Base-by-base conservation (phyloP, 164 flowering plant species). In the Umbilicus rupestris region DNA sequence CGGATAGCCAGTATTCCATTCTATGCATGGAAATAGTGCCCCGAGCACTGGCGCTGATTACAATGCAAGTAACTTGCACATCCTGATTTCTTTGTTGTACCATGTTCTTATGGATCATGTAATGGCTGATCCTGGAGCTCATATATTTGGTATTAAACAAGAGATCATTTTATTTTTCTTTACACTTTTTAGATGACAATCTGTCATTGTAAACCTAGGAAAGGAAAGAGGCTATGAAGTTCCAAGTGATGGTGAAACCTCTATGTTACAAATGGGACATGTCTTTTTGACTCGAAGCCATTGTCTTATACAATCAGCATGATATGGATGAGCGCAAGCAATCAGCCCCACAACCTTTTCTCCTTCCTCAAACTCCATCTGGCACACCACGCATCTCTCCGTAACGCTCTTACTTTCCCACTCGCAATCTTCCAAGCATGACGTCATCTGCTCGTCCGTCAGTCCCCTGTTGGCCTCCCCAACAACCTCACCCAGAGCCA, bases 201-300 rank as follows among this genome's bases (percentile, higher is more conserved):
- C 11, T 52, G 26, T 49, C 55, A 20, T 49, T n/a, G 1, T 20
- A 49, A 52, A 49, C 12, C 30, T 52, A 52, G 31, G 26, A 24
- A 11, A 24, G 10, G 31, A 9, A 52, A 15, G 59, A 52, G 59
- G 31, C 10, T 65, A 45, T 20, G 22, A 65, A 65, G 59, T 52
- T 52, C 31, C 16, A 52, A 63, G 19, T 39, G 66, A 30, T 41
- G 73, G 69, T n/a, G 75, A 67, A 63, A 73, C 73, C 68, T 79
- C 82, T 15, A 37, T n/a, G 71, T 70, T 68, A 41, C 82, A 79
- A 11, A 79, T 77, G 17, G 82, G 80, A 52, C 82, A 79, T 47
- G 64, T 62, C 80, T 79, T 83, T 47, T 78, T 81, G 63, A 81
- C 64, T 24, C 73, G 83, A 59, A 83, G 83, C 84, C 87, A 83